phyloP scores from a whole-genome alignment of 371 early-diverging fungal species.

The Syncephalastrum contaminatum region DNA sequence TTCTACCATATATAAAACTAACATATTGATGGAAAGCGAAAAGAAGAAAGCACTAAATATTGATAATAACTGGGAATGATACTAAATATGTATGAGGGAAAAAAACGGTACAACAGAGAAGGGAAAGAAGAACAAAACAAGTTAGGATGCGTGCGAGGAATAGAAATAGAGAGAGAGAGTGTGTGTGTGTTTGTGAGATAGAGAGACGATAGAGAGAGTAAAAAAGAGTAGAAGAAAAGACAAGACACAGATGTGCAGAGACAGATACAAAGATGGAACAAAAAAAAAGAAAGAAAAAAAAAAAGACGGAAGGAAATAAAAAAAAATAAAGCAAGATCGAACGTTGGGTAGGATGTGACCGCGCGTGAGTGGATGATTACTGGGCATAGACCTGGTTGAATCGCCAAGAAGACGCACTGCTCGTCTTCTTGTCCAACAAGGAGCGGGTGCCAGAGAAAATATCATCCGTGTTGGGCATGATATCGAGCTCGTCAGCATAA shows the following conservation, averaged over 20 bases:
- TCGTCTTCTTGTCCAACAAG: conserved; percentile 18
- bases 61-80: no score
- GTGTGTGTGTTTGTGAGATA: no score
- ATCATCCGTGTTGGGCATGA: conserved; percentile 13
- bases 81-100: no score
- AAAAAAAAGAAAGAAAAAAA: conserved; percentile 5
- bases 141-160: no score
- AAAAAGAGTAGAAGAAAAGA: conserved; percentile 1
- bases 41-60: no score
- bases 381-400: conserved; percentile 25
- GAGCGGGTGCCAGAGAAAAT: conserved; percentile 11
- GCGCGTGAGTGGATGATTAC: conserved; percentile 7
- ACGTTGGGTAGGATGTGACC: conserved; percentile 9
- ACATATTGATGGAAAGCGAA: no score
- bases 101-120: no score
- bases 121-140: no score
- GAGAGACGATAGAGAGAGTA: not conserved
- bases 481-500: conserved; percentile 11
- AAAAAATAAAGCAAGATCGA: conserved; percentile 10
- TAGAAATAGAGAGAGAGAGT: not conserved
- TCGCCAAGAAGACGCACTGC: conserved; percentile 15
- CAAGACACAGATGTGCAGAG: conserved; percentile 3
- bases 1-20: no score
- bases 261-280: conserved; percentile 5
- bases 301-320: conserved; percentile 1